These are phyloP conservation scores for Pistacia integerrima DNA, from an alignment of 345 rosid genomes.

Conservation along the genomic window DNA sequence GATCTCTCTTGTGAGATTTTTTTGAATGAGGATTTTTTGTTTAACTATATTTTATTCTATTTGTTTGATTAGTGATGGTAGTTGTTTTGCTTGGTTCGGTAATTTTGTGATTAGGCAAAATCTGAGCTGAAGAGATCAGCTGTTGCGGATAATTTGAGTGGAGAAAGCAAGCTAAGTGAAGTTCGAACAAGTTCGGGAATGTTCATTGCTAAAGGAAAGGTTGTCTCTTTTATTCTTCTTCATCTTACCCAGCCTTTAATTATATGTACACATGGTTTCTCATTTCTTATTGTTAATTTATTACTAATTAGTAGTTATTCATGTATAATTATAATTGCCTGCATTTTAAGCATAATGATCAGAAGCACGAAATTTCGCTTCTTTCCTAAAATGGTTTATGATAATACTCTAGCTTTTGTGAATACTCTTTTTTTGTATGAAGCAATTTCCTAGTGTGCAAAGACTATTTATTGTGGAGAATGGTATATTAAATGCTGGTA, in stretches of 20 bases:
- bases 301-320: neutral
- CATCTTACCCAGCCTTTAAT: neutral
- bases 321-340: neutral
- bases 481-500: neutral
- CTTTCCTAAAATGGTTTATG: neutral
- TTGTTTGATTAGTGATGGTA: neutral
- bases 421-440: too few relatives aligned
- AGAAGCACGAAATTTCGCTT: neutral
- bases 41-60: neutral
- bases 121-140: slow-evolving; percentile 91
- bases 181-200: slow-evolving; percentile 97
- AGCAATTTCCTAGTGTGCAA: neutral
- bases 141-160: slow-evolving; percentile 85
- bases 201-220: slow-evolving; percentile 90
- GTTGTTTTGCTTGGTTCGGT: slow-evolving; percentile 8
- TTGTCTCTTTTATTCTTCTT: slow-evolving; percentile 27
- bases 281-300: neutral
- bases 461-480: neutral
- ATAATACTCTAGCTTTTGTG: neutral
- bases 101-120: slow-evolving; percentile 52
- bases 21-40: slow-evolving; percentile 5
- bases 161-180: slow-evolving; percentile 80
- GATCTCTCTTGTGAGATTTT: slow-evolving; percentile 73
- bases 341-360: neutral
- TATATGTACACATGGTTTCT: neutral